phyloP scores from a whole-genome alignment of 805 yeast genomes.

The Lipomyces starkeyi region DNA sequence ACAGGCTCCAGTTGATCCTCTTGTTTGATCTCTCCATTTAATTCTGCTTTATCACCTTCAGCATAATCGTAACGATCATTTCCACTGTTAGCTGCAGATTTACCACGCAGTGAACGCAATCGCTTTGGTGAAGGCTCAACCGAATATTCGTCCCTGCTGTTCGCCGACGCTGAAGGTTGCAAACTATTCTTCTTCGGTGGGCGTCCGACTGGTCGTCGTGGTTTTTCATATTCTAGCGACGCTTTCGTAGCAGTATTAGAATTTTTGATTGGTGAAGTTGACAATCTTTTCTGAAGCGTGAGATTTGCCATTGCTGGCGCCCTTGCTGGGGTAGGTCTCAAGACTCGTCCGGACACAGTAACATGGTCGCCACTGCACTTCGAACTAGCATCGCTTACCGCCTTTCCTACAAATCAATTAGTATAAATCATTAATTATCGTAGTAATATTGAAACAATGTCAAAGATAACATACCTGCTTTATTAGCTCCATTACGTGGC shows the following conservation, averaged over 20 bases:
- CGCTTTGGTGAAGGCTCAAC: constrained; percentile 2
- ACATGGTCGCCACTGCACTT: neutral
- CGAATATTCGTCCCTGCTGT: neutral
- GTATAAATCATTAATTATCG: neutral
- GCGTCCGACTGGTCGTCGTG: constrained; percentile 2
- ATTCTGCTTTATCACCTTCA: constrained; percentile 7
- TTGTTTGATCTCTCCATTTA: constrained; percentile 1
- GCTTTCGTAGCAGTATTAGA: neutral
- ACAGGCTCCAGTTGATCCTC: constrained; percentile 6
- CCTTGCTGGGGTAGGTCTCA: neutral
- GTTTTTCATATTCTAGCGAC: neutral
- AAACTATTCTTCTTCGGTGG: neutral
- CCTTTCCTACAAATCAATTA: neutral
- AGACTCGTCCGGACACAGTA: neutral
- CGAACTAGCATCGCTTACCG: neutral
- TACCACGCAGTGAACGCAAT: neutral
- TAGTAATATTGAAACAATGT: neutral
- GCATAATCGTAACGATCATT: neutral
- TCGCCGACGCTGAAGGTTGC: neutral
- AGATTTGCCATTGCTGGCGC: neutral
- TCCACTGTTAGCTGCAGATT: neutral
- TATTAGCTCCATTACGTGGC: neutral
- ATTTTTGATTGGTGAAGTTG: neutral
- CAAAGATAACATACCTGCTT: neutral
- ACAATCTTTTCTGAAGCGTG: neutral